Evolutionary conservation across 192 early-diverging fungal genomes (phyloP), one percentile per base, ranked within the genome.

Genomic region (Chytriomyces hyalinus): DNA sequence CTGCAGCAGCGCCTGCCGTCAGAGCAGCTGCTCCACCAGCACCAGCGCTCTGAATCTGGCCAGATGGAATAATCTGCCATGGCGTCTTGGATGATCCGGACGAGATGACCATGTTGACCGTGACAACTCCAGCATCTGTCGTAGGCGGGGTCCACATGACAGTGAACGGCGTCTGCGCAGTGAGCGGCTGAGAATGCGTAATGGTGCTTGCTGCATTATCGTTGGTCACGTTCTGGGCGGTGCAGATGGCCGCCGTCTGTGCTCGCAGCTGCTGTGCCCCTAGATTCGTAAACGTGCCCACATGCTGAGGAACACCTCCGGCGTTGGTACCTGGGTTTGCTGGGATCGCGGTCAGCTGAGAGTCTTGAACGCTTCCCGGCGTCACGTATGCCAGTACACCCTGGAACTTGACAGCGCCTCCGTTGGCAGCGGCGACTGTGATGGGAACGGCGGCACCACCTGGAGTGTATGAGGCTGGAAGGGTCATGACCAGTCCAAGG

Each of bases 331-430:
- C 24, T 24, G 7, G 13, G 20, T 66, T 75, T 3, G 17, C 20
- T 13, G 67, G 43, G 44, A n/a, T 47, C 63, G 73, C 73, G 5
- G 46, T 49, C 61, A 75, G 20, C 9, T 26, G 28, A 28, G 64
- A 72, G 51, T 82, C 81, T 9, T 62, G 22, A 22, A 51, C 62
- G 17, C 62, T 46, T 11, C 78, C 81, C 20, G 75, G 46, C 10
- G 78, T 80, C 11, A 70, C 78, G 69, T 83, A 83, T 61, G 75
- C 76, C n/a, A 83, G 74, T 43, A 80, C 62, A 15, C 81, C 81
- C 20, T 17, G 8, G 62, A 66, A 67, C 36, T 36, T 36, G 36
- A 36, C 36, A 1, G 57, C 73, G 4, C 43, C 17, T 13, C n/a
- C 47, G 3, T 60, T 17, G 68, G 47, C 68, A n/a, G 13, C 36